Conservation (phyloP, 805 yeast genomes). For the Lipomyces orientalis region DNA sequence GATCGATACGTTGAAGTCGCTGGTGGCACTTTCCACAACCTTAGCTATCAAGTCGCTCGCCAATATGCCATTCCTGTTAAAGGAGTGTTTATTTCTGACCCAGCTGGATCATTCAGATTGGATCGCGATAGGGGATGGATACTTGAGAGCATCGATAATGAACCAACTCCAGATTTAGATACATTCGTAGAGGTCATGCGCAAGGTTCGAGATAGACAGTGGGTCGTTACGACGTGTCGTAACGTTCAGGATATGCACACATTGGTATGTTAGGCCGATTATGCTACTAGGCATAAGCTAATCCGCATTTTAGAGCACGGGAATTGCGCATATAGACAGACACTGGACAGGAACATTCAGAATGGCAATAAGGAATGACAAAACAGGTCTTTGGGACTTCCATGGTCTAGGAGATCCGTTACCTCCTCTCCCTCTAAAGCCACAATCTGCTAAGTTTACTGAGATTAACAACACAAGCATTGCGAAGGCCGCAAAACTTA, state of each 20-base stretch:
- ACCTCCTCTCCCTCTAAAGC: conserved; percentile 57
- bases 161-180: conserved; percentile 74
- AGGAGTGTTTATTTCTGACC: conserved; percentile 81
- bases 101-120: conserved; percentile 70
- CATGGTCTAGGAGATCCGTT: conserved; percentile 59
- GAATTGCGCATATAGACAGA: conserved; percentile 76
- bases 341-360: conserved; percentile 82
- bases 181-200: conserved; percentile 80
- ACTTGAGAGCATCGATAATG: conserved; percentile 75
- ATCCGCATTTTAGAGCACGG: conserved; percentile 47
- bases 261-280: conserved; percentile 39
- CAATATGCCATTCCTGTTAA: conserved; percentile 79
- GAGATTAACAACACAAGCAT: conserved; percentile 32
- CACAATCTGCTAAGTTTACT: conserved; percentile 67
- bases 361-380: conserved; percentile 64
- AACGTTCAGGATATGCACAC: conserved; percentile 83
- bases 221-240: conserved; percentile 72
- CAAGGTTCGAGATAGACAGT: conserved; percentile 72
- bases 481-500: conserved; percentile 66
- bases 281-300: conserved; percentile 38
- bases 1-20: conserved; percentile 77
- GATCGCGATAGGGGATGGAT: conserved; percentile 71
- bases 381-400: conserved; percentile 64
- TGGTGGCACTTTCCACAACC: conserved; percentile 84
- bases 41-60: conserved; percentile 89